Conservation (phyloP, 208 protist species). For the Trypanosoma grayi region DNA sequence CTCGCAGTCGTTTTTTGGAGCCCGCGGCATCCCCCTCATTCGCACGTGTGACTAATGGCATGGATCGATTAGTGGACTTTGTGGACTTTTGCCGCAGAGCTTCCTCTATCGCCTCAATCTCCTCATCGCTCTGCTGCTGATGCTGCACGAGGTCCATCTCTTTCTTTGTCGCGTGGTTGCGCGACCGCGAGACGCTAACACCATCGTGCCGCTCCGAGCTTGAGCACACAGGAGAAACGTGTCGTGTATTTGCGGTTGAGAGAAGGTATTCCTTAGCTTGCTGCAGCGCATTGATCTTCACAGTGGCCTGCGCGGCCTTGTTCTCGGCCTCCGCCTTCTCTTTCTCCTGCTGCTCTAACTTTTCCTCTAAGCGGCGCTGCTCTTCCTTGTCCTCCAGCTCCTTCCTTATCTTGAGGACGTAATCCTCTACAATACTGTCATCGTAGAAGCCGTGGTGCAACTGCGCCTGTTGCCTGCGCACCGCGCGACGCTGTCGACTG, state of each 20-base stretch:
- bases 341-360: constrained; percentile 37
- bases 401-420: constrained; percentile 48
- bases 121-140: constrained; percentile 51
- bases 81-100: constrained; percentile 26
- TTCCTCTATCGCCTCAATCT: constrained; percentile 49
- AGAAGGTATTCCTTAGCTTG: constrained; percentile 75
- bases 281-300: constrained; percentile 56
- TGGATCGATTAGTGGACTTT: constrained; percentile 20
- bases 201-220: not conserved
- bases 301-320: constrained; percentile 36
- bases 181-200: not conserved
- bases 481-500: constrained; percentile 77
- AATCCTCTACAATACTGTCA: constrained; percentile 89
- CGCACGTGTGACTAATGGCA: constrained; percentile 16
- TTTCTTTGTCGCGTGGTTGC: not conserved
- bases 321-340: constrained; percentile 47
- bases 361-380: constrained; percentile 28
- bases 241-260: constrained; percentile 44
- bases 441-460: constrained; percentile 87
- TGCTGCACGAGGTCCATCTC: constrained; percentile 30
- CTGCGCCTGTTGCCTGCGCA: constrained; percentile 69
- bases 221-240: constrained; percentile 27
- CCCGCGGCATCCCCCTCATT: not conserved
- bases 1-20: not conserved
- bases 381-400: constrained; percentile 50